A percentile compares a stretch with the other conserved stretches of the same genome.
These are phyloP conservation scores for Vigna nakashimae DNA, from an alignment of 306 rosid species.

Conservation along the genomic window DNA sequence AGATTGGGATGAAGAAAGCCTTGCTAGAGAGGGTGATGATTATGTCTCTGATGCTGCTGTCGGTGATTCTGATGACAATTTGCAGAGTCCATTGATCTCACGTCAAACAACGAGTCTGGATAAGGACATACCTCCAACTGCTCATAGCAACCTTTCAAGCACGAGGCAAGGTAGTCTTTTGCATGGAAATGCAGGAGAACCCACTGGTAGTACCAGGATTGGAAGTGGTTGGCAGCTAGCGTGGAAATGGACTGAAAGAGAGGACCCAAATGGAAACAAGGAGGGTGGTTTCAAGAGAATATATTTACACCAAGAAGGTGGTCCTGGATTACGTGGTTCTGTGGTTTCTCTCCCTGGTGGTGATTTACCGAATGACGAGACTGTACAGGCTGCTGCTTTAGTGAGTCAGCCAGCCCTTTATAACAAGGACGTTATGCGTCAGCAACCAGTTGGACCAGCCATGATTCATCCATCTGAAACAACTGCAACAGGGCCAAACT, in stretches of 20 bases:
- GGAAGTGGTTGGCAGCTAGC: conserved; percentile 99
- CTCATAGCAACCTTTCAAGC: conserved; percentile 73
- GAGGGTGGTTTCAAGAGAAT: conserved; percentile 91
- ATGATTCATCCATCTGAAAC: conserved; percentile 80
- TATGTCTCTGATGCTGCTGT: conserved; percentile 71
- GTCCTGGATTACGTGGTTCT: conserved; percentile 76
- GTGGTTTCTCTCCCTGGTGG: conserved; percentile 79
- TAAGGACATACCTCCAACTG: conserved; percentile 67
- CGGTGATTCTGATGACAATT: conserved; percentile 78
- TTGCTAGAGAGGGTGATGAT: conserved; percentile 83
- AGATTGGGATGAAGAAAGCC: conserved; percentile 97
- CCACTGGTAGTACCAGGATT: conserved; percentile 77
- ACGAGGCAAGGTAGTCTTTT: conserved; percentile 66
- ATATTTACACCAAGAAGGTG: conserved; percentile 88
- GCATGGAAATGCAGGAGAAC: conserved; percentile 68
- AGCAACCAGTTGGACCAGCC: conserved; percentile 80
- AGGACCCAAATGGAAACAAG: conserved; percentile 76
- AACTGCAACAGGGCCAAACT: conserved; percentile 66
- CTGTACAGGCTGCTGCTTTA: conserved; percentile 73
- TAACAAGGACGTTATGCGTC: conserved; percentile 67
- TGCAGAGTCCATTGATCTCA: conserved; percentile 85
- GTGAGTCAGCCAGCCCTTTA: conserved; percentile 84
- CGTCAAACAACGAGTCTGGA: conserved; percentile 89
- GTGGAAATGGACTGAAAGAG: conserved; percentile 93
- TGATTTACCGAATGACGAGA: conserved; percentile 63